phyloP scores from a whole-genome alignment of 768 basidiomycete genomes.

The Amanita exitialis region DNA sequence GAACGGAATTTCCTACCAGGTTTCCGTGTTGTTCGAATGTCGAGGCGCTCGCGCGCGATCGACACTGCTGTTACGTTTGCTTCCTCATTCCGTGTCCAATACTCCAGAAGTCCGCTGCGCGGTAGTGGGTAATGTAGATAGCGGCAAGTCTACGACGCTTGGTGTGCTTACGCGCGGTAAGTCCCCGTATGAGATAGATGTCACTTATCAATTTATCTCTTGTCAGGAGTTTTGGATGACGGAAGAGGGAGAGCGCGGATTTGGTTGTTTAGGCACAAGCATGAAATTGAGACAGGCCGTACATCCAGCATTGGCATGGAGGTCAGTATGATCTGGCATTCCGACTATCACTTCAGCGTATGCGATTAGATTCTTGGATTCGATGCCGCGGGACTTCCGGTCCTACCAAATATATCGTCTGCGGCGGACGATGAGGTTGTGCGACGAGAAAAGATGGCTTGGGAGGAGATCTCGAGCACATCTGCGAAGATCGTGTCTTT shows the following conservation, averaged over 20 bases:
- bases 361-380: constrained; percentile 76
- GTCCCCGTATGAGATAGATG: constrained; percentile 3
- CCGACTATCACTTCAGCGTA: background rate
- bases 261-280: constrained; percentile 90
- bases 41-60: constrained; percentile 40
- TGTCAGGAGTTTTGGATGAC: constrained; percentile 64
- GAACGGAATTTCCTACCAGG: background rate
- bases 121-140: constrained; percentile 91
- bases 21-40: constrained; percentile 41
- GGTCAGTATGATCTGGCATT: constrained; percentile 29
- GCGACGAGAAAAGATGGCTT: constrained; percentile 81
- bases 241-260: constrained; percentile 78
- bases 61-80: constrained; percentile 59
- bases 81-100: constrained; percentile 62
- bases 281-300: constrained; percentile 92
- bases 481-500: constrained; percentile 93
- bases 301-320: constrained; percentile 98
- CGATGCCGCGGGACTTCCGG: constrained; percentile 61
- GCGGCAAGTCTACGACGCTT: constrained; percentile 90
- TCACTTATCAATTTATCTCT: constrained; percentile 11
- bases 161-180: constrained; percentile 91
- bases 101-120: constrained; percentile 94
- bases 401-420: constrained; percentile 57
- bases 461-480: constrained; percentile 89
- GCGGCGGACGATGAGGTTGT: constrained; percentile 52